Evolutionary conservation across 2,329 filamentous ascomycete species (phyloP).

Genomic region (Sclerotinia trifoliorum): DNA sequence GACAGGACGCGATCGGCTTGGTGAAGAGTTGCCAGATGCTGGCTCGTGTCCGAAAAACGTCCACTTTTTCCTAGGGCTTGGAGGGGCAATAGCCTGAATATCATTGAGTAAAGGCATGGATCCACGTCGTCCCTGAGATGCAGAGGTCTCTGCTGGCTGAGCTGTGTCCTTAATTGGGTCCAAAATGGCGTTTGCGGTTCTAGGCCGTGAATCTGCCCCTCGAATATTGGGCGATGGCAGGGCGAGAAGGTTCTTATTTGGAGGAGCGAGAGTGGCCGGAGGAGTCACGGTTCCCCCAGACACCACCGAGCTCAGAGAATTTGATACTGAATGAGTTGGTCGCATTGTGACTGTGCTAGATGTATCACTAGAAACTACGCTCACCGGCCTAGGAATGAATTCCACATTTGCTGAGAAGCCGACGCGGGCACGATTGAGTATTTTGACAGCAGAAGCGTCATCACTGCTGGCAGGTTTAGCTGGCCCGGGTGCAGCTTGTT

Average conservation of each 20-base stretch:
- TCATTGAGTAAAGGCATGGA: constrained; percentile 57
- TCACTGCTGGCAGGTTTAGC: constrained; percentile 6
- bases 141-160: constrained; percentile 42
- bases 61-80: constrained; percentile 40
- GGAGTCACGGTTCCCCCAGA: constrained; percentile 54
- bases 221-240: constrained; percentile 42
- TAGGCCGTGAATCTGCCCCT: constrained; percentile 56
- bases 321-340: constrained; percentile 67
- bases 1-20: constrained; percentile 47
- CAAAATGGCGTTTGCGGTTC: constrained; percentile 69
- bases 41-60: constrained; percentile 39
- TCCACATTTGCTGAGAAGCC: constrained; percentile 83
- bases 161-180: constrained; percentile 41
- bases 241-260: constrained; percentile 44
- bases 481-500: constrained; percentile 8
- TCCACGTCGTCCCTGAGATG: constrained; percentile 48
- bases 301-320: constrained; percentile 73
- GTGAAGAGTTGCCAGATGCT: constrained; percentile 44
- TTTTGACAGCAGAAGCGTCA: constrained; percentile 26
- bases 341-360: constrained; percentile 69
- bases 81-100: constrained; percentile 35
- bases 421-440: constrained; percentile 60
- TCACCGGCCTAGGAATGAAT: constrained; percentile 79
- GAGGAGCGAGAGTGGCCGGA: constrained; percentile 29
- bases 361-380: constrained; percentile 80